A percentile compares a stretch with the other conserved stretches of the same genome.
Conservation (phyloP, 2,329 filamentous ascomycete genomes). For the Juglanconis oblonga region DNA sequence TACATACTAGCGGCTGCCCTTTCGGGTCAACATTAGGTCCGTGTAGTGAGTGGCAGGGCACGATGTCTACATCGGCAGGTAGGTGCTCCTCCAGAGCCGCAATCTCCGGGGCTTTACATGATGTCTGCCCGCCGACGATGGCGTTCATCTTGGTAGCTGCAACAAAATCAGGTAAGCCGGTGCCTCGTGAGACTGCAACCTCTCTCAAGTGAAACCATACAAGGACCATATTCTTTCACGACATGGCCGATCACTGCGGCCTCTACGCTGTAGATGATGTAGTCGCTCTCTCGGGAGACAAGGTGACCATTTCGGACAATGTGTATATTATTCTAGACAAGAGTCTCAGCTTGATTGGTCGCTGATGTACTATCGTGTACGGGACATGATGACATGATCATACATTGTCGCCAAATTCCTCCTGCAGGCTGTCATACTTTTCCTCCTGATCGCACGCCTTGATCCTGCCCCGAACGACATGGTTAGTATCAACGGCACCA, state of each 20-base stretch:
- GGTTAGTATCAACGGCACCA: conserved; percentile 21
- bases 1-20: conserved; percentile 81
- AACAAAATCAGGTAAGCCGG: conserved; percentile 17
- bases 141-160: conserved; percentile 90
- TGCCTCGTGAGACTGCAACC: background rate
- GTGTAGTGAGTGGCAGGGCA: conserved; percentile 95
- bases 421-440: conserved; percentile 74
- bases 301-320: conserved; percentile 93
- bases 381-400: conserved; percentile 34
- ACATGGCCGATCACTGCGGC: conserved; percentile 85
- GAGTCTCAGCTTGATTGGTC: conserved; percentile 45
- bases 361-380: conserved; percentile 28
- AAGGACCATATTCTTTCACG: conserved; percentile 86
- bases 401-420: conserved; percentile 88
- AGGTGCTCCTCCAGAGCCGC: conserved; percentile 87
- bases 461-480: conserved; percentile 57
- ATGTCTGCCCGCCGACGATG: conserved; percentile 96
- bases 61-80: conserved; percentile 83
- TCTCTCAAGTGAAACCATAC: conserved; percentile 48
- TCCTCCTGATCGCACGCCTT: conserved; percentile 92
- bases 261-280: conserved; percentile 98
- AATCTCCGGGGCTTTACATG: conserved; percentile 96
- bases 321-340: conserved; percentile 73
- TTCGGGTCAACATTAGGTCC: conserved; percentile 85
- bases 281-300: conserved; percentile 95